Evolutionary conservation across 1,139 yeast species (phyloP).

Genomic region (Protomyces inouyei): DNA sequence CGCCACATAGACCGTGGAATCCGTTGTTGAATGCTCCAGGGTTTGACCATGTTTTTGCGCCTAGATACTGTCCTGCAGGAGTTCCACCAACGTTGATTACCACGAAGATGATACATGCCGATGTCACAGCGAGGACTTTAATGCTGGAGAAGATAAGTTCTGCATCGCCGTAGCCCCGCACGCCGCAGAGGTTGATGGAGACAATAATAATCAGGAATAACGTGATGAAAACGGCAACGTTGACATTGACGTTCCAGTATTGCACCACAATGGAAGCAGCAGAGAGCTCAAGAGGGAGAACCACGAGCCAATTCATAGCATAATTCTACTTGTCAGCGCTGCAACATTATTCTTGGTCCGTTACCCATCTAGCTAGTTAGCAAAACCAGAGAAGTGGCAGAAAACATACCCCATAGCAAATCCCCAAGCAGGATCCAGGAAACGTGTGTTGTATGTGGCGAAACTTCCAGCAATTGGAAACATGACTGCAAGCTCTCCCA

Average conservation of each 20-base stretch:
- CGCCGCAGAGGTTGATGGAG: conserved; percentile 63
- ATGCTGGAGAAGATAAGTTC: conserved; percentile 61
- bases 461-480: conserved; percentile 62
- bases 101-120: conserved; percentile 62
- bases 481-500: conserved; percentile 59
- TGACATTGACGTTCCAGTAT: conserved; percentile 52
- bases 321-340: conserved; percentile 6
- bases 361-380: too few species aligned
- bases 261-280: conserved; percentile 70
- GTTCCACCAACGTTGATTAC: conserved; percentile 66
- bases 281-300: conserved; percentile 71
- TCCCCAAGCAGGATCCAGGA: conserved; percentile 62
- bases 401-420: conserved; percentile 69
- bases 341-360: background rate
- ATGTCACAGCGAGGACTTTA: conserved; percentile 60
- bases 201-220: conserved; percentile 57
- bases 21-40: conserved; percentile 62
- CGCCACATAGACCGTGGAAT: conserved; percentile 76
- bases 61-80: conserved; percentile 56
- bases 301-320: conserved; percentile 65
- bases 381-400: conserved; percentile 45
- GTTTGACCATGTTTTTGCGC: conserved; percentile 57
- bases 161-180: conserved; percentile 71
- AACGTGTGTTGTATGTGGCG: conserved; percentile 52
- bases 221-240: conserved; percentile 62